Conservation (phyloP, 441 rosid species). For the Euphorbia celastroides region DNA sequence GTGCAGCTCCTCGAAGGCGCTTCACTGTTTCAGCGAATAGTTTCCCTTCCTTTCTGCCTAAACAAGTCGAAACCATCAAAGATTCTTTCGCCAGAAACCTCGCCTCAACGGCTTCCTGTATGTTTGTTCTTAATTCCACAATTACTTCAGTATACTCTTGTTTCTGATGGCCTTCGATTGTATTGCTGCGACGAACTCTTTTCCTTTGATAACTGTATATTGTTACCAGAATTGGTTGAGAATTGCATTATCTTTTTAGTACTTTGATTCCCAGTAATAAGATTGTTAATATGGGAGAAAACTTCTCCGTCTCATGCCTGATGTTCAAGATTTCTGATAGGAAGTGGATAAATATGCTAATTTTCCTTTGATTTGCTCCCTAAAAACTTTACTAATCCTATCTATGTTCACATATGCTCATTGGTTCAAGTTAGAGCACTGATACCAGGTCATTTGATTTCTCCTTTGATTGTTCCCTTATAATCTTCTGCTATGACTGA, state of each 20-base stretch:
- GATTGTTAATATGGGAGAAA: neutral
- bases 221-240: neutral
- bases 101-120: constrained; percentile 73
- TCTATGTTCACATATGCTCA: neutral
- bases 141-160: neutral
- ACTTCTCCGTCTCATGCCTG: neutral
- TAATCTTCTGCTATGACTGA: too few relatives aligned
- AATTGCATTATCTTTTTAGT: neutral
- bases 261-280: neutral
- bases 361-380: neutral
- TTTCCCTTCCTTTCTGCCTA: constrained; percentile 70
- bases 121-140: constrained; percentile 10
- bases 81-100: constrained; percentile 62
- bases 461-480: neutral
- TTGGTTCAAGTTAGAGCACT: neutral
- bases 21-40: constrained; percentile 29
- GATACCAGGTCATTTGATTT: neutral
- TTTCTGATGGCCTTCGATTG: neutral
- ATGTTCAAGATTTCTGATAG: neutral
- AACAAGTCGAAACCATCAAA: constrained; percentile 51
- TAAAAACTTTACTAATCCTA: neutral
- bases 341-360: neutral
- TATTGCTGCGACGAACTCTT: neutral
- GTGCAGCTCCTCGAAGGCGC: constrained; percentile 8
- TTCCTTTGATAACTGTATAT: neutral